phyloP scores from a whole-genome alignment of 2,329 filamentous ascomycete species.

The Monosporascus sp. region DNA sequence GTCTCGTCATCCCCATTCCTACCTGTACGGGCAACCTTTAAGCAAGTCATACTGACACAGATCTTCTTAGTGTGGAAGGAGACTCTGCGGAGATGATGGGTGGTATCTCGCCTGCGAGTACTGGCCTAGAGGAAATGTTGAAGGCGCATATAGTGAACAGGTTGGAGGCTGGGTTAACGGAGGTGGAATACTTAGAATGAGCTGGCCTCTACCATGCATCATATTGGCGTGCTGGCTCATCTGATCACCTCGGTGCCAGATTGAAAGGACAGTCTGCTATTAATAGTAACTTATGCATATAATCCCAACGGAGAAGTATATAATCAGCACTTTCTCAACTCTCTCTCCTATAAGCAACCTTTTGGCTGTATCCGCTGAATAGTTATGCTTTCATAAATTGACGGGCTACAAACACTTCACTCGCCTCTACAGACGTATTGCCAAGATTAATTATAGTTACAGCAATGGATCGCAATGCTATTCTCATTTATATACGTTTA shows the following conservation, averaged over 20 bases:
- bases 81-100: conserved; percentile 34
- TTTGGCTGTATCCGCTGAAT: too few species aligned
- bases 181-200: neutral
- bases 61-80: conserved; percentile 34
- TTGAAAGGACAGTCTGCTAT: too few species aligned
- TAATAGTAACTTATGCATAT: too few species aligned
- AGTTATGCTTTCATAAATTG: too few species aligned
- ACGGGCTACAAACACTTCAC: too few species aligned
- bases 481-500: too few species aligned
- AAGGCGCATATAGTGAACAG: conserved; percentile 43
- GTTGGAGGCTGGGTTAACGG: conserved; percentile 26
- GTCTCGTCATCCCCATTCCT: too few species aligned
- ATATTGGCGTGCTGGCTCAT: neutral
- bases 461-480: too few species aligned
- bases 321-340: neutral
- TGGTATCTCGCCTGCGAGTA: conserved; percentile 70
- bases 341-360: too few species aligned
- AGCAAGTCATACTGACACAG: neutral
- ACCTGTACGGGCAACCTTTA: too few species aligned
- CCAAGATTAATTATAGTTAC: too few species aligned
- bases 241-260: neutral
- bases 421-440: too few species aligned
- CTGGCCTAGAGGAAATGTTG: conserved; percentile 60
- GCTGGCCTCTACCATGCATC: neutral
- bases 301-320: neutral